Conservation (phyloP, 345 rosid genomes). For the Pistacia atlantica region DNA sequence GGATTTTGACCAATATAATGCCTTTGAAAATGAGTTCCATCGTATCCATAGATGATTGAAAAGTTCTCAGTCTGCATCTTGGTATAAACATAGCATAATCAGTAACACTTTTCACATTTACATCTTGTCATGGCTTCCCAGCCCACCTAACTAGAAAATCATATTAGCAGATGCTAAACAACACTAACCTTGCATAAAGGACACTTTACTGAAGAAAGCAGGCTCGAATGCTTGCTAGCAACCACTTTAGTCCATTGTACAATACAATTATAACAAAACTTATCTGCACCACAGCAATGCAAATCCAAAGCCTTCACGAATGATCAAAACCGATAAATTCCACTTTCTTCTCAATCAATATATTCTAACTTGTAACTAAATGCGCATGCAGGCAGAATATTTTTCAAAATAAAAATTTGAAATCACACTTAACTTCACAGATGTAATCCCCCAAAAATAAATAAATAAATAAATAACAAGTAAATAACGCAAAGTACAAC, state of each 20-base stretch:
- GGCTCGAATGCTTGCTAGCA: slow-evolving; percentile 47
- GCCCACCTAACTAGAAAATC: background rate
- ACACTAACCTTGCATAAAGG: slow-evolving; percentile 88
- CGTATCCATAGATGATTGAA: slow-evolving; percentile 65
- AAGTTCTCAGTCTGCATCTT: slow-evolving; percentile 64
- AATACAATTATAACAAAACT: slow-evolving; percentile 83
- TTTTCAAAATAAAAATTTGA: background rate
- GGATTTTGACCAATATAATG: slow-evolving; percentile 48
- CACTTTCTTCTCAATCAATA: background rate
- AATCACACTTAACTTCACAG: background rate
- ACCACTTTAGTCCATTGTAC: slow-evolving; percentile 78
- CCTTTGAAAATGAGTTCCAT: slow-evolving; percentile 64
- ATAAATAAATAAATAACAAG: background rate
- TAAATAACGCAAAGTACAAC: background rate
- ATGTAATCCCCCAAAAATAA: background rate
- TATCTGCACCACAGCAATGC: slow-evolving; percentile 55
- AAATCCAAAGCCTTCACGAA: background rate
- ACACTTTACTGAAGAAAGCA: slow-evolving; percentile 60
- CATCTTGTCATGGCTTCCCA: too few relatives aligned
- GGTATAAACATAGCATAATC: slow-evolving; percentile 15
- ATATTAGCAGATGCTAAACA: background rate
- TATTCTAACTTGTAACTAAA: background rate
- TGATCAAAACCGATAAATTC: background rate
- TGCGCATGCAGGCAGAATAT: background rate
- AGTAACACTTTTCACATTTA: background rate